Base-by-base conservation (phyloP, 2,329 filamentous ascomycete species). In the Cephalotrichum gorgonifer region DNA sequence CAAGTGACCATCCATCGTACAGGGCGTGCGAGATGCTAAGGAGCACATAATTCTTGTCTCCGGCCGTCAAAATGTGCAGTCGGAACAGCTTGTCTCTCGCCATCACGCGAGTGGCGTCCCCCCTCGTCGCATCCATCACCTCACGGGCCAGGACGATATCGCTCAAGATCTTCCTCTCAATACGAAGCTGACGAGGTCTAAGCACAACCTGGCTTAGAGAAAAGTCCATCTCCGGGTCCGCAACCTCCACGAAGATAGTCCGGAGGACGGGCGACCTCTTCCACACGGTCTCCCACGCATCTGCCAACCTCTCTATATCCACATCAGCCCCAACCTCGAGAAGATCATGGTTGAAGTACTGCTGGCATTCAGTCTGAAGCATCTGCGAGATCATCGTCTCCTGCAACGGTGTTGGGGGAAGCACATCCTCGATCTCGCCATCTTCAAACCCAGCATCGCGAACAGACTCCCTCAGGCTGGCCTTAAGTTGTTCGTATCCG, bases 311-410 rank as follows among this genome's bases (percentile, higher is more conserved):
- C 0, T 65, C 54, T 0, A 82, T 33, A 55, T 94, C 74, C 1
- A 82, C 69, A 1, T 66, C 62, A 0, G 68, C 54, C 0, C 65
- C 59, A 2, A 96, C 54, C 53, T 81, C 74, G 22, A 94, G 68
- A 2, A 91, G 65, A 56, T 95, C 86, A 50, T 93, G 83, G 53
- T 94, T 95, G 69, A 88, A 94, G 60, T 97, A 97, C 54, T 81
- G 76, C 11, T 72, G 68, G 56, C 85, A 91, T 3, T 78, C 72
- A 0, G 88, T 93, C 15, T 79, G 72, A 0, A 88, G 55, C 86
- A 95, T 95, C 52, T 88, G 85, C 0, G 83, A 81, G 3, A 94
- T 68, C 81, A 96, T 88, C 2, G 84, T 83, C 62, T 96, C 88
- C 64, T 97, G 90, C 5, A 95, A 72, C 6, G 89, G 83, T 0